These are phyloP conservation scores for Fusarium mangiferae DNA, from an alignment of 2,329 filamentous ascomycete species.

Conservation along the genomic window DNA sequence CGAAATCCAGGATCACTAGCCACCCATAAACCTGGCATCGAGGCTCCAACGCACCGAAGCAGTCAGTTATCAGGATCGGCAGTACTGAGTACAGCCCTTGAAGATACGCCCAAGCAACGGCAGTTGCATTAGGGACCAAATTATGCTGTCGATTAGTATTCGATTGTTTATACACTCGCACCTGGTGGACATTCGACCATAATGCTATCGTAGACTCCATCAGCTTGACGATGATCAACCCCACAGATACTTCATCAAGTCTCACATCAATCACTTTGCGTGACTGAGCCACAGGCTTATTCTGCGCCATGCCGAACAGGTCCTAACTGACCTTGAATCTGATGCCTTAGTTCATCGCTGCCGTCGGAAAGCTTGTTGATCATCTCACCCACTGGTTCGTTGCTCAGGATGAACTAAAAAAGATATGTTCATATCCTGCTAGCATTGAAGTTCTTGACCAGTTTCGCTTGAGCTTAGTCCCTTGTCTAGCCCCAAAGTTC, in stretches of 20 bases:
- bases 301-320: slow-evolving; percentile 12
- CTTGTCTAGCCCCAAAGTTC: slow-evolving; percentile 10
- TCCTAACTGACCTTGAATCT: not conserved
- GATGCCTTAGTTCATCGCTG: slow-evolving; percentile 9
- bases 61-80: slow-evolving; percentile 22
- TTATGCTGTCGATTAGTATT: not conserved
- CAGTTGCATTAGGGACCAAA: slow-evolving; percentile 2
- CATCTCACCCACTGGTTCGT: slow-evolving; percentile 4
- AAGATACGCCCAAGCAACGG: slow-evolving; percentile 11
- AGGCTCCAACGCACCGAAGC: not conserved
- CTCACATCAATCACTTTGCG: not conserved
- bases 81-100: not conserved
- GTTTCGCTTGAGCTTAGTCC: slow-evolving; percentile 29
- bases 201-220: not conserved
- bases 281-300: slow-evolving; percentile 19
- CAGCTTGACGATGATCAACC: not conserved
- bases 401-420: not conserved
- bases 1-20: not conserved
- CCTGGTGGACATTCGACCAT: not conserved
- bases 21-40: not conserved
- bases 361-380: slow-evolving; percentile 22
- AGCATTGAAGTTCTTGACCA: slow-evolving; percentile 21
- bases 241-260: not conserved
- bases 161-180: not conserved
- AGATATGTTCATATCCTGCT: slow-evolving; percentile 8